These are phyloP conservation scores for Ilyonectria sp. DNA, from an alignment of 2,329 filamentous ascomycete genomes.

Conservation along the genomic window DNA sequence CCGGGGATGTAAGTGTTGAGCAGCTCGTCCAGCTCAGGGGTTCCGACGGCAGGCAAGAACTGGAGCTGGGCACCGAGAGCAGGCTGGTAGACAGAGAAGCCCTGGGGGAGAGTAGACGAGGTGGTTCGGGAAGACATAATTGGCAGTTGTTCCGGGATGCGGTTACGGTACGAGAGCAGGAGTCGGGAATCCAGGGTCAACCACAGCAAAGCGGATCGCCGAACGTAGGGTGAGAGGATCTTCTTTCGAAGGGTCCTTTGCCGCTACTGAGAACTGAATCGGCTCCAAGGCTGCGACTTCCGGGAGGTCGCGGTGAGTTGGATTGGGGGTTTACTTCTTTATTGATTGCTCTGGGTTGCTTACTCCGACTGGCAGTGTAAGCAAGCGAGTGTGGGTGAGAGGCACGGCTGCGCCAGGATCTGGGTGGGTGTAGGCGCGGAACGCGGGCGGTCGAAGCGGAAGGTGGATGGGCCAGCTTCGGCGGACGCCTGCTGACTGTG, in stretches of 20 bases:
- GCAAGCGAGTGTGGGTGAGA: slow-evolving; percentile 6
- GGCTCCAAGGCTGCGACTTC: slow-evolving; percentile 1
- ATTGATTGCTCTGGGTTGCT: slow-evolving; percentile 2
- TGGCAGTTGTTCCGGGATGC: slow-evolving; percentile 25
- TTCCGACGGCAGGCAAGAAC: slow-evolving; percentile 77
- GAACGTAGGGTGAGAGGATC: background rate
- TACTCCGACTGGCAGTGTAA: slow-evolving; percentile 17
- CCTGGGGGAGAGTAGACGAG: slow-evolving; percentile 55
- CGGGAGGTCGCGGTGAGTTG: background rate
- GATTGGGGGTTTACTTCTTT: background rate
- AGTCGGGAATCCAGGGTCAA: slow-evolving; percentile 28
- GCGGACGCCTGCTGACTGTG: slow-evolving; percentile 5
- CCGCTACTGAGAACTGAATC: background rate
- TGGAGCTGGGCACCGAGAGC: slow-evolving; percentile 70
- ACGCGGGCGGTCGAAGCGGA: slow-evolving; percentile 12
- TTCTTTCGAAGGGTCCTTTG: slow-evolving; percentile 9
- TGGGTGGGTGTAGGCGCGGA: slow-evolving; percentile 16
- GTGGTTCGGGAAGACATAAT: slow-evolving; percentile 48
- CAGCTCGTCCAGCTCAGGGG: slow-evolving; percentile 72
- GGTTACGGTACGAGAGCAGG: slow-evolving; percentile 29
- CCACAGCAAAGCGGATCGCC: slow-evolving; percentile 3
- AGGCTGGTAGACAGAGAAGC: slow-evolving; percentile 74
- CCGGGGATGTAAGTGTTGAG: slow-evolving; percentile 72
- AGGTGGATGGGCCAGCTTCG: slow-evolving; percentile 25
- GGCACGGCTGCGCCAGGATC: slow-evolving; percentile 23